These are phyloP conservation scores for Skeletonema tropicum DNA, from an alignment of 108 stramenopile species.

Conservation along the genomic window DNA sequence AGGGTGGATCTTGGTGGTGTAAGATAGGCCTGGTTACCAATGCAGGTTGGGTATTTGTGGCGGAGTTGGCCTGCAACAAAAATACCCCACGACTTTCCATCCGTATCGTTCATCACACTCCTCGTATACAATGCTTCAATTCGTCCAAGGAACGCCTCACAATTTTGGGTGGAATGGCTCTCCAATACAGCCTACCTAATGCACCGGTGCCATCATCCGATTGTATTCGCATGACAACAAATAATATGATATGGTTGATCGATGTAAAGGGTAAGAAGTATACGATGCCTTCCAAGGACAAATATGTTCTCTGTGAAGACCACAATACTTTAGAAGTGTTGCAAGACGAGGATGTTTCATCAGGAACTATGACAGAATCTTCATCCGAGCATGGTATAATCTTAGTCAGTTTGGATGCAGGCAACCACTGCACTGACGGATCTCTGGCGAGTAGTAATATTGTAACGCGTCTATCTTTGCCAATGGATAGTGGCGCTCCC, in stretches of 20 bases:
- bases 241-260: constrained; percentile 36
- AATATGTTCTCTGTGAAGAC: constrained; percentile 31
- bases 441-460: neutral
- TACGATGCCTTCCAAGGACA: constrained; percentile 49
- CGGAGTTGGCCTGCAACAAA: constrained; percentile 13
- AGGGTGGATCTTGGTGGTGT: constrained; percentile 8
- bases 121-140: constrained; percentile 50
- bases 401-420: neutral
- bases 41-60: constrained; percentile 44
- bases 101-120: constrained; percentile 39
- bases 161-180: constrained; percentile 45
- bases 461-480: neutral
- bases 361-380: constrained; percentile 28
- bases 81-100: constrained; percentile 4
- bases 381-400: neutral
- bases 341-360: constrained; percentile 1
- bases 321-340: constrained; percentile 13
- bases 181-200: constrained; percentile 48
- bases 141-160: constrained; percentile 32
- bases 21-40: constrained; percentile 32
- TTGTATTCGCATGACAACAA: neutral
- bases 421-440: neutral
- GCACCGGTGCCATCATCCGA: constrained; percentile 33
- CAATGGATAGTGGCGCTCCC: constrained; percentile 15
- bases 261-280: constrained; percentile 41